Base-by-base conservation (phyloP, 208 protist species). In the Acanthamoeba healyi region DNA sequence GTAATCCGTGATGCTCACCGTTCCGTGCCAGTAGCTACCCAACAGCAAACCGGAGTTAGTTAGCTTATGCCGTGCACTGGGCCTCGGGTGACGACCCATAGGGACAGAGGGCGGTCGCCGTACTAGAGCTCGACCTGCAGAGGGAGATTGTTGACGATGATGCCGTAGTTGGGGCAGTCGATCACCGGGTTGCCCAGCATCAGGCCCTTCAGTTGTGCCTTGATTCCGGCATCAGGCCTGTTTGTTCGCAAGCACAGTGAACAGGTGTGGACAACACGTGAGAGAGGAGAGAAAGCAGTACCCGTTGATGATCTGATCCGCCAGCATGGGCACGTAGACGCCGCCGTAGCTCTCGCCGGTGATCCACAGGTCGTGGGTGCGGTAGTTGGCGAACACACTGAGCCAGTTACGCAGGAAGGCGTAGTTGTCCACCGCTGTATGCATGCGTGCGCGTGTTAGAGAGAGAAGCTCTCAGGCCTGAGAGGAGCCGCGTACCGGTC, bases 291-390 rank as follows among this genome's bases (percentile, higher is more conserved):
- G n/a, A n/a, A n/a, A n/a, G n/a, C n/a, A 9, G 36, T 42, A 79
- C 70, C 81, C 81, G 56, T 92, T 74, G 56, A 92, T 42, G 61
- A 92, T 40, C 56, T 92, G 34, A 44, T 65, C 86, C 54, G 40
- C 61, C 6, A 74, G 32, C 56, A 36, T 67, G 7, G 86, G 86
- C 32, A 92, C 61, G 86, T 92, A 92, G 58, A 92, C 86, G 14
- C 86, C 86, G 3, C 93, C 96, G 79, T 97, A 97, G 38, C n/a
- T 70, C 96, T 97, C 96, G 44, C 96, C 96, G 34, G 84, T 91
- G 46, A 97, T 90, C 88, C 54, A 97, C 56, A 96, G 32, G 82
- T 77, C 63, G 38, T 94, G 38, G 26, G 94, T 15, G 32, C 29
- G 22, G 26, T 96, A 94, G 67, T 88, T 12, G 29, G 96, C 74